These are phyloP conservation scores for Exophiala dermatitidis DNA, from an alignment of 2,329 filamentous ascomycete genomes.

Conservation along the genomic window DNA sequence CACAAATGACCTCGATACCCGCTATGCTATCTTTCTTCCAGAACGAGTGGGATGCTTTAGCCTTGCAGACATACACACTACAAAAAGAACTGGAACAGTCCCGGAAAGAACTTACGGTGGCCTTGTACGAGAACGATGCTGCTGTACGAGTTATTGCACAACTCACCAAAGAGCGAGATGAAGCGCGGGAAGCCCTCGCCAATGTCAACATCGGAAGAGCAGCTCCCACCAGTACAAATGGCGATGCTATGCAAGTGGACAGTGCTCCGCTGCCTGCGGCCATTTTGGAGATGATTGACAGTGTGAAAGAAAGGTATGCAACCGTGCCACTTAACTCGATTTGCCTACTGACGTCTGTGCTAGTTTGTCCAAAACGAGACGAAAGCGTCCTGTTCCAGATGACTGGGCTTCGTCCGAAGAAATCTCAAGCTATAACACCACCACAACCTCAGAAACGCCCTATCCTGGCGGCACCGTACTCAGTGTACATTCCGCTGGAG, in stretches of 20 bases:
- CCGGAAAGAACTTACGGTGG: slow-evolving; percentile 84
- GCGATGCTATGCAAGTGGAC: slow-evolving; percentile 91
- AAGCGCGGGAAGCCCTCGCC: slow-evolving; percentile 80
- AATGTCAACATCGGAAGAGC: slow-evolving; percentile 64
- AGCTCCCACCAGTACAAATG: slow-evolving; percentile 44
- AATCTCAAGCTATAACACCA: slow-evolving; percentile 54
- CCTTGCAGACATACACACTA: slow-evolving; percentile 83
- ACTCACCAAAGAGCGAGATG: slow-evolving; percentile 82
- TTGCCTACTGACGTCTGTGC: slow-evolving; percentile 21
- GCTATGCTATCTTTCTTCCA: slow-evolving; percentile 91
- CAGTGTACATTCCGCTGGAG: slow-evolving; percentile 53
- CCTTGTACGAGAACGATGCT: slow-evolving; percentile 94
- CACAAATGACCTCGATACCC: slow-evolving; percentile 91
- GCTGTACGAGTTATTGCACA: slow-evolving; percentile 92
- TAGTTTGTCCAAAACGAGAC: slow-evolving; percentile 78
- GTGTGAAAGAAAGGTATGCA: slow-evolving; percentile 69
- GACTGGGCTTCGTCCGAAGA: slow-evolving; percentile 74
- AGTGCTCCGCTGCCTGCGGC: slow-evolving; percentile 65
- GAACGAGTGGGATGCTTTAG: slow-evolving; percentile 94
- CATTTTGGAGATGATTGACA: slow-evolving; percentile 66
- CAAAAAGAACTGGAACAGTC: slow-evolving; percentile 85
- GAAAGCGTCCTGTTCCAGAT: slow-evolving; percentile 78
- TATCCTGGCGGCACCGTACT: slow-evolving; percentile 54
- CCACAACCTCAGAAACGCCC: slow-evolving; percentile 49
- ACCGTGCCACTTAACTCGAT: not conserved